A percentile compares a stretch with the other conserved stretches of the same genome.
phyloP scores from a whole-genome alignment of 306 rosid genomes.

The Hylodesmum podocarpum region DNA sequence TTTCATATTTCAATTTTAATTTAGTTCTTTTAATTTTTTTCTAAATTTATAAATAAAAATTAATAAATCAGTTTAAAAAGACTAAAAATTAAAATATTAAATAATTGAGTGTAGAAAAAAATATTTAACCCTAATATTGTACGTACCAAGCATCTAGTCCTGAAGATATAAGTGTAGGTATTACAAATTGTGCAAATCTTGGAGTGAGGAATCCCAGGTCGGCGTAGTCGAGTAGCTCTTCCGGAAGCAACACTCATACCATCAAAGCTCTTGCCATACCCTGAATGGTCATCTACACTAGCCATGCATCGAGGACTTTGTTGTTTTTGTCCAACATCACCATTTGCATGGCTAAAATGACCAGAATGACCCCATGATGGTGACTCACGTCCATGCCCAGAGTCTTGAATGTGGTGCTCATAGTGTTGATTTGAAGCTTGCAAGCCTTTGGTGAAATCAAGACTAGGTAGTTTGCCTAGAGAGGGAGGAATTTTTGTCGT shows the following conservation, averaged over 20 bases:
- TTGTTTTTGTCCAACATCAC: neutral
- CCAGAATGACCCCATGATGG: conserved; percentile 23
- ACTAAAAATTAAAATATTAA: too few species aligned
- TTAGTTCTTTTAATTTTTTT: too few species aligned
- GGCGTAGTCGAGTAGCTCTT: conserved; percentile 29
- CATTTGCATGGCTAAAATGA: conserved; percentile 22
- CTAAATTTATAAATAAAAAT: too few species aligned
- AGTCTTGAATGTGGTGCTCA: neutral
- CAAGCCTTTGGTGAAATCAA: conserved; percentile 63
- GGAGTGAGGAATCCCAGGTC: conserved; percentile 81
- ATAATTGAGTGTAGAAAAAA: too few species aligned
- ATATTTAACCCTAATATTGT: neutral
- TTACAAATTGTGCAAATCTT: conserved; percentile 69
- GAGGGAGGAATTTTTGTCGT: neutral
- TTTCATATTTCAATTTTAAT: too few species aligned
- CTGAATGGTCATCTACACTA: neutral
- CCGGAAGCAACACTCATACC: conserved; percentile 43
- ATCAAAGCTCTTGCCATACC: conserved; percentile 33
- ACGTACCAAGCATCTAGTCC: conserved; percentile 70
- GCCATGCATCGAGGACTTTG: neutral
- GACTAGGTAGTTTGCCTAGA: conserved; percentile 55
- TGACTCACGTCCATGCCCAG: neutral
- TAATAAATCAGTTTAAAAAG: too few species aligned
- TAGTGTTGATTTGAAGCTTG: conserved; percentile 34
- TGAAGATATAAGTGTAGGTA: conserved; percentile 57